Evolutionary conservation across 1,139 yeast species (phyloP), one percentile per base, ranked within the genome.

Genomic region (Maudiozyma humilis): DNA sequence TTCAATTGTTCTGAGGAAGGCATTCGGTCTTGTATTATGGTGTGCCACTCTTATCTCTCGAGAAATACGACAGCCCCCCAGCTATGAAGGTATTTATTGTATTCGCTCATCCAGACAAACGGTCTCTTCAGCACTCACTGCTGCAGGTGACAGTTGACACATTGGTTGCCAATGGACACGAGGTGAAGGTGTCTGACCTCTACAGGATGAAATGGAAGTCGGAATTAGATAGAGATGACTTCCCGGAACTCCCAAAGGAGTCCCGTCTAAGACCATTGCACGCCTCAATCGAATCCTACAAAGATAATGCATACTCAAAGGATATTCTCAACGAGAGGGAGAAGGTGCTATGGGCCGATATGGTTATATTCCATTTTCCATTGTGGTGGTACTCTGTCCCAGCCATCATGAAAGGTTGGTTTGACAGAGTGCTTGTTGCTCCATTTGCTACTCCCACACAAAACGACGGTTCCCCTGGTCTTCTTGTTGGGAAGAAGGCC

Each of bases 311-410:
- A n/a, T 40, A 56, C 20, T 50, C 61, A 8, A 41, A 41, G 2
- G 57, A 53, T 41, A 51, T 52, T 18, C 17, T 44, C 13, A 43
- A 33, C 13, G 55, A 47, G 36, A 54, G 51, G 38, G 45, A 49
- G 27, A 50, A 51, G 31, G 30, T 50, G 13, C 29, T 34, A 27
- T 69, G 67, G 55, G 67, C 71, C 44, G 57, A 55, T 37, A 13
- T 42, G 4, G 40, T 55, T 4, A 62, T 57, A 20, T 51, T 54
- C 32, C 55, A 49, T 32, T 56, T 56, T 44, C 61, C 62, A 10
- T 10, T 54, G 5, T 57, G 62, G 61, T 57, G 62, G 62, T 54
- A 39, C 36, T 23, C 47, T 7, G 46, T 57, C 53, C 62, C 60
- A 4, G 60, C 61, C 5, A 54, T 55, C 17, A 45, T 57, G 30